Base-by-base conservation (phyloP, 495 filamentous ascomycete genomes). In the Daldinia caldariorum region DNA sequence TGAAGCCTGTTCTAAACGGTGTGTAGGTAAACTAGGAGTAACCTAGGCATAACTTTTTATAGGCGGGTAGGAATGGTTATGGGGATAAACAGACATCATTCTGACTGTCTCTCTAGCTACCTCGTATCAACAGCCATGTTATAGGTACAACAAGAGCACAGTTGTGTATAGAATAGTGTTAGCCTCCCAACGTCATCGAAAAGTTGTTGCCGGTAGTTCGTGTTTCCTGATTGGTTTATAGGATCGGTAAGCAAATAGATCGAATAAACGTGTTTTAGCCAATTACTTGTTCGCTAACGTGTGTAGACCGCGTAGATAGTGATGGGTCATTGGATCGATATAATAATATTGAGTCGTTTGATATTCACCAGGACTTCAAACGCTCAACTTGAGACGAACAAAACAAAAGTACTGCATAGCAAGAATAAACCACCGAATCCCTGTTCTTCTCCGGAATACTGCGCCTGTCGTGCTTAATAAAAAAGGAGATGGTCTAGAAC, bases 351-450 rank as follows among this genome's bases (percentile, higher is more conserved):
- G 37, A 55, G 31, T 50, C 29, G 67, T 64, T 72, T 67, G 69
- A 72, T 71, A 16, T 71, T 58, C 59, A 29, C 63, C 32, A 26
- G 58, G 66, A 57, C 4, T 49, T 61, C 56, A 61, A 70, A 70
- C 67, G 18, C 64, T 14, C 13, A 37, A 59, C 50, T 61, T 67
- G 64, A 64, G 63, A 72, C 64, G 69, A 63, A 67, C n/a, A 61
- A 62, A 32, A 35, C 29, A 37, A n/a, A 8, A 37, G n/a, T 57
- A 18, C 64, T 26, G 26, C 3, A 57, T 10, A 49, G 38, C 32
- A 63, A 37, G 13, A 57, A 45, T 58, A 41, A 18, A 32, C 37
- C 47, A 13, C 9, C 18, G 1, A 31, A 66, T 20, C 43, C 63
- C 22, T 51, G 63, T 34, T 39, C 18, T 34, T 26, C 32, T 50